These are phyloP conservation scores for Marchantia paleacea DNA, from an alignment of 225 moss, liverwort and hornwort species.

Conservation along the genomic window DNA sequence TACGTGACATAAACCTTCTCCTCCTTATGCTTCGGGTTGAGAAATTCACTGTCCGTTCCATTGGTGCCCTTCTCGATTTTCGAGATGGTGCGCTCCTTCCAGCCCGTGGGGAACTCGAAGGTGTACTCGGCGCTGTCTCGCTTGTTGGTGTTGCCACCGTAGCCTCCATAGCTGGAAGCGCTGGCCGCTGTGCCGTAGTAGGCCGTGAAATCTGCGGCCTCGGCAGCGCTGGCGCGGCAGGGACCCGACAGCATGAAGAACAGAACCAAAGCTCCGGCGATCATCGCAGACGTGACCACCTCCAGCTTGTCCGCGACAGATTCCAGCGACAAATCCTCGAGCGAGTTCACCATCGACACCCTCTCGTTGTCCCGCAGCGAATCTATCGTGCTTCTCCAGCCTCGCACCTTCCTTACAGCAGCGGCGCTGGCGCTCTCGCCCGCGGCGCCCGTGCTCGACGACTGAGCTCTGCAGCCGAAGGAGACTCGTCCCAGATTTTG, in stretches of 20 bases:
- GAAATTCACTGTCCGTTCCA: slow-evolving; percentile 94
- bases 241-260: slow-evolving; percentile 10
- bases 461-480: slow-evolving; percentile 3
- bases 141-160: slow-evolving; percentile 96
- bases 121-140: slow-evolving; percentile 87
- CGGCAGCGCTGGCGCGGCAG: slow-evolving; percentile 13
- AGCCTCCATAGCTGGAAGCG: slow-evolving; percentile 98
- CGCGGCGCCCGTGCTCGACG: background rate
- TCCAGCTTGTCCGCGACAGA: slow-evolving; percentile 32
- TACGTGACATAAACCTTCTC: slow-evolving; percentile 98
- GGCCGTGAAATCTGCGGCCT: slow-evolving; percentile 43
- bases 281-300: slow-evolving; percentile 25
- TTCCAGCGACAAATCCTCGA: slow-evolving; percentile 37
- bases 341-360: slow-evolving; percentile 28
- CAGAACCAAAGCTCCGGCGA: slow-evolving; percentile 34
- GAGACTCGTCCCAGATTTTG: background rate
- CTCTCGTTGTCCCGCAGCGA: slow-evolving; percentile 27
- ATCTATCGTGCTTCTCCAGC: slow-evolving; percentile 20
- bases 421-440: background rate
- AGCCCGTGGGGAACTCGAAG: slow-evolving; percentile 82
- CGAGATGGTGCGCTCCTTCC: slow-evolving; percentile 96
- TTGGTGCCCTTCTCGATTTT: slow-evolving; percentile 99
- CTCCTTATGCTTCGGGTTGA: slow-evolving; percentile 87
- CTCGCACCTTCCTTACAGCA: background rate
- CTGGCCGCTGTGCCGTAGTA: slow-evolving; percentile 96